Evolutionary conservation across 768 basidiomycete genomes (phyloP), one percentile per base, ranked within the genome.

Genomic region (Boletellus emodensis): DNA sequence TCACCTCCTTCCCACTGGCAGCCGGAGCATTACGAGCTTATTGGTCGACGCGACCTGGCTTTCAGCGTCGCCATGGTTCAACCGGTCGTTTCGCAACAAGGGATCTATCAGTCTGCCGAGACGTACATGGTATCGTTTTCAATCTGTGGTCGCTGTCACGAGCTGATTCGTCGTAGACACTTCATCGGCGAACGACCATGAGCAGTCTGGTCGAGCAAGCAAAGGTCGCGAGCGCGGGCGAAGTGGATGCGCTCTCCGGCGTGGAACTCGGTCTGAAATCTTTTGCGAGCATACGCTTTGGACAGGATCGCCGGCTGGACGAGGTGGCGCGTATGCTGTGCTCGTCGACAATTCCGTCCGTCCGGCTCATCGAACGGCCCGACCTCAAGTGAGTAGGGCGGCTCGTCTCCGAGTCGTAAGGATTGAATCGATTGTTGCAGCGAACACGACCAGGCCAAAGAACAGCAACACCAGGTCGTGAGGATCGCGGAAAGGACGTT

Each of bases 291-390:
- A 87, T 94, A 43, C 82, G 95, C 4, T 97, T 97, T 61, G 89
- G 89, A 7, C 83, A 90, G 54, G 96, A 99, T 69, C 79, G 87
- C 17, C 78, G 95, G 34, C 65, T 99, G 30, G 89, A 94, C 40
- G 96, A 99, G 64, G 93, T 95, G 4, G 85, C 87, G 12, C 80
- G 92, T 1, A 89, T 98, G 81, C 68, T 99, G 15, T 90, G 88
- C 56, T 95, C 91, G 0, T 88, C 89, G 2, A 72, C 71, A 2
- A 68, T 88, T 15, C 77, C 87, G 0, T 77, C 81, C 2, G 78
- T 95, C 80, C 75, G 73, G 64, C 76, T 72, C 49, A 74, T 73
- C 36, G 85, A 93, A 45, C 78, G 85, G 34, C 81, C 84, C 41
- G 85, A 90, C 53, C 66, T 85, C 35, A 89, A 76, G 86, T 85